Base-by-base conservation (phyloP, 2,329 filamentous ascomycete genomes). In the Fusarium annulatum region DNA sequence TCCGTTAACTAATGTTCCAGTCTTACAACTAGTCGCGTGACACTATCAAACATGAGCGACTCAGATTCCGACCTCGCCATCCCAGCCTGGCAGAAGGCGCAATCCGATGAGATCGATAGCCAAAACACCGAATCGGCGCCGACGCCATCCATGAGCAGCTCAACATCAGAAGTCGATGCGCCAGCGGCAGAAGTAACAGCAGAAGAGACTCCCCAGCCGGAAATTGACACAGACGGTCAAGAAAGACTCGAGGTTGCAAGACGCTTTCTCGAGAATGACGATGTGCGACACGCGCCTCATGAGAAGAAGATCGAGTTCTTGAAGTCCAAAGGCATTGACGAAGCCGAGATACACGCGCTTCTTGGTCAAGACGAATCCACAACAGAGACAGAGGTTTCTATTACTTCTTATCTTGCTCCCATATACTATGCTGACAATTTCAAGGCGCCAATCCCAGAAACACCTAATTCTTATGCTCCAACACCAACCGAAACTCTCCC, bases 251-350 rank as follows among this genome's bases (percentile, higher is more conserved):
- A 94, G 21, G 90, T 94, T 79, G 94, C 95, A 34, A 87, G 88
- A 48, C 89, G 86, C 60, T 98, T 97, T 79, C 87, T 98, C 8
- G 86, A 93, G 57, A 92, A 97, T 68, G 90, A 93, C 12, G 86
- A 87, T 26, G 93, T 97, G 64, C 90, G 88, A 66, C 85, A 92
- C 81, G 90, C 92, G 39, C 86, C 92, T 1, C 86, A 87, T 49
- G 92, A 94, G 63, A 91, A 90, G 82, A 97, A 97, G 84, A 85
- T 88, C 26, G 88, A 89, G 12, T 97, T 97, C 76, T 84, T 98
- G 3, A 88, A 91, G 78, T 89, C 89, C 57, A 98, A 98, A 81
- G 94, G 94, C 7, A 84, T 97, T 12, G 84, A 83, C 7, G 84
- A 88, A 9, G 85, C 87, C 38, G 90, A 96, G 69, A 94, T 97